phyloP scores from a whole-genome alignment of 2,329 filamentous ascomycete species.

The Alternaria solani region DNA sequence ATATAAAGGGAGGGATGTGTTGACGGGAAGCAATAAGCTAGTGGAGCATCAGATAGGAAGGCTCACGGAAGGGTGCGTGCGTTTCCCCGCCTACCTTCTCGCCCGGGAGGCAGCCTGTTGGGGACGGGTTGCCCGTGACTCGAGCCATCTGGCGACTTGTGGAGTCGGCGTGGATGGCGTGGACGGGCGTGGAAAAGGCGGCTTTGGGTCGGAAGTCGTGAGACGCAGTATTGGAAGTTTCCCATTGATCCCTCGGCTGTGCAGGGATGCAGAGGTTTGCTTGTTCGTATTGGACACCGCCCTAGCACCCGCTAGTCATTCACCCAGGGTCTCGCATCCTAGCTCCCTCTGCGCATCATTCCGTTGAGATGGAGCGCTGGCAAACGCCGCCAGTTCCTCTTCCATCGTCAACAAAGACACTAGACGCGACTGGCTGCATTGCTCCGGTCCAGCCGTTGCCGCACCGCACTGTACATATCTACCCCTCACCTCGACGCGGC shows the following conservation, averaged over 20 bases:
- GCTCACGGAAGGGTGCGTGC: constrained; percentile 23
- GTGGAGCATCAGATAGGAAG: constrained; percentile 20
- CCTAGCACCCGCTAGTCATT: neutral
- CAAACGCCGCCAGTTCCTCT: constrained; percentile 16
- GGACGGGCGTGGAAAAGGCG: constrained; percentile 2
- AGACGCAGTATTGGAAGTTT: neutral
- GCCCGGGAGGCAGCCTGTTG: constrained; percentile 10
- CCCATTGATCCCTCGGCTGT: constrained; percentile 5
- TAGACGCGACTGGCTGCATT: constrained; percentile 21
- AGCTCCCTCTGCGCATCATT: constrained; percentile 4
- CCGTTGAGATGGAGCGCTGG: constrained; percentile 5
- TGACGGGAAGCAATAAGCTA: constrained; percentile 29
- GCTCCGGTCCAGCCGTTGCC: constrained; percentile 10
- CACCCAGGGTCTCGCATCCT: constrained; percentile 13
- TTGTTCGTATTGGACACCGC: neutral
- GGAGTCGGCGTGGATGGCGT: constrained; percentile 6
- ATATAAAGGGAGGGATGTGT: constrained; percentile 43
- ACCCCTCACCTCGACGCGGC: constrained; percentile 27
- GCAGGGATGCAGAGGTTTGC: constrained; percentile 3
- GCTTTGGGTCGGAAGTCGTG: constrained; percentile 5
- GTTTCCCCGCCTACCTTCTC: constrained; percentile 1
- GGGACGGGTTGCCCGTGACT: constrained; percentile 7
- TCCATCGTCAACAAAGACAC: constrained; percentile 24
- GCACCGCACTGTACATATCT: constrained; percentile 20
- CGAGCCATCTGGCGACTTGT: constrained; percentile 12